Conservation (phyloP, 1,284 basidiomycete genomes). For the Anthracocystis walkeri region DNA sequence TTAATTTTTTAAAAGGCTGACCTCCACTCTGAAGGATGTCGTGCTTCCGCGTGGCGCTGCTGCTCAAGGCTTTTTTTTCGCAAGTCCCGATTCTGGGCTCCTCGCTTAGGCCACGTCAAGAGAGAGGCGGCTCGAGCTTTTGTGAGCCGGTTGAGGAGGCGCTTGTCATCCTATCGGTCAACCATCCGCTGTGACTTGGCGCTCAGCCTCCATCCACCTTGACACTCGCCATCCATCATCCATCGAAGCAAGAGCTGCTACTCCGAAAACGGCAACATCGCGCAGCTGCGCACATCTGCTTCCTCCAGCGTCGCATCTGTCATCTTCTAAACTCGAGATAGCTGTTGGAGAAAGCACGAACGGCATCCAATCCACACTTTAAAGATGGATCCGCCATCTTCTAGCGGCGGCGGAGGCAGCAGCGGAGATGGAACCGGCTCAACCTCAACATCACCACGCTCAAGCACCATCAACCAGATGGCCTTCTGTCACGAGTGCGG, state of each 20-base stretch:
- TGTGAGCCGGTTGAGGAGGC: too few species aligned
- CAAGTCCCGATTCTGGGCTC: too few species aligned
- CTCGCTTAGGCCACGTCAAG: too few species aligned
- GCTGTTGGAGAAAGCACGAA: neutral
- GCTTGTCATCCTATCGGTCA: too few species aligned
- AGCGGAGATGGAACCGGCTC: neutral
- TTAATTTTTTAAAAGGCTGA: neutral
- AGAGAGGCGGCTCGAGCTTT: too few species aligned
- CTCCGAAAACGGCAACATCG: neutral
- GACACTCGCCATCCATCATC: too few species aligned
- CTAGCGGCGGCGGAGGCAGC: constrained; percentile 7
- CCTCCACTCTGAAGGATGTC: constrained; percentile 14
- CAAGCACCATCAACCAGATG: constrained; percentile 41
- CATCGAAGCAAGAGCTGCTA: neutral
- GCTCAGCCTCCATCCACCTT: too few species aligned
- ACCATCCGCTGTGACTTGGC: too few species aligned
- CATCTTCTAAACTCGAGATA: neutral
- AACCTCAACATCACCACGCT: constrained; percentile 1
- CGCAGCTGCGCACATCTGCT: neutral
- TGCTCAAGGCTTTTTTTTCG: too few species aligned
- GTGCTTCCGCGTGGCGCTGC: constrained; percentile 4
- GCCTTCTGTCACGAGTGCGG: constrained; percentile 61
- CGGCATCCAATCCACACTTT: neutral
- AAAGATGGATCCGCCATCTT: constrained; percentile 23
- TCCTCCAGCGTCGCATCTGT: neutral